Evolutionary conservation across 2,329 filamentous ascomycete genomes (phyloP).

Genomic region (Verticillium albo-atrum): DNA sequence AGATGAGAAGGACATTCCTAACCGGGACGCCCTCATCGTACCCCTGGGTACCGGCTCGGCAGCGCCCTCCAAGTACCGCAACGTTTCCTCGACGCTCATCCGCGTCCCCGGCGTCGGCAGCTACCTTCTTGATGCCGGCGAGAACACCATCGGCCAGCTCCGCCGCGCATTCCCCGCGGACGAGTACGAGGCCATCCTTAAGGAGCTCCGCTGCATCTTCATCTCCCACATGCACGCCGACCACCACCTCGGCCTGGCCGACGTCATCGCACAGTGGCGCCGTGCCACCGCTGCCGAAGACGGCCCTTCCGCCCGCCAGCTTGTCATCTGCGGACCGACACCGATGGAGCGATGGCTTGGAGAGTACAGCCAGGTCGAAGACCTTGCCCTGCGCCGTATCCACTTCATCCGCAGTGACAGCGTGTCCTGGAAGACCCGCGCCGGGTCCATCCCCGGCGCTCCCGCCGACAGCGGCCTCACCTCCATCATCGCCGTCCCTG

Average conservation of each 20-base stretch:
- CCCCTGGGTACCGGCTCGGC: slow-evolving; percentile 90
- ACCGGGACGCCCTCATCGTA: slow-evolving; percentile 74
- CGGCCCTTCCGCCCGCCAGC: slow-evolving; percentile 28
- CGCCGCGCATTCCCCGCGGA: slow-evolving; percentile 64
- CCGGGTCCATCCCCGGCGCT: slow-evolving; percentile 1
- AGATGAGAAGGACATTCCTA: slow-evolving; percentile 61
- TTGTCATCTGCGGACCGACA: slow-evolving; percentile 65
- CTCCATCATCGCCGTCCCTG: slow-evolving; percentile 61
- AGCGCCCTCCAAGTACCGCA: slow-evolving; percentile 86
- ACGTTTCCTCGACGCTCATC: slow-evolving; percentile 85
- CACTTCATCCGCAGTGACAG: slow-evolving; percentile 18
- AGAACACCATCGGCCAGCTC: slow-evolving; percentile 87
- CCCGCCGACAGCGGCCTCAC: slow-evolving; percentile 54
- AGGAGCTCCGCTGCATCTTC: slow-evolving; percentile 76
- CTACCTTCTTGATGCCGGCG: slow-evolving; percentile 87
- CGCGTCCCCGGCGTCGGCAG: slow-evolving; percentile 81
- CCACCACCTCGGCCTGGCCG: slow-evolving; percentile 83
- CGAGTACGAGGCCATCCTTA: slow-evolving; percentile 66
- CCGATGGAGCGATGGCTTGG: slow-evolving; percentile 72
- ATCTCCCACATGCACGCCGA: slow-evolving; percentile 96
- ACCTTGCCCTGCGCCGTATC: slow-evolving; percentile 62
- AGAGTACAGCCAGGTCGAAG: slow-evolving; percentile 76
- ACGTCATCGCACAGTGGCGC: slow-evolving; percentile 80
- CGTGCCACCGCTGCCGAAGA: slow-evolving; percentile 36
- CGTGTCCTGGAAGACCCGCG: background rate